Conservation (phyloP, 2,329 filamentous ascomycete species). For the Ophiostoma tasmaniense region DNA sequence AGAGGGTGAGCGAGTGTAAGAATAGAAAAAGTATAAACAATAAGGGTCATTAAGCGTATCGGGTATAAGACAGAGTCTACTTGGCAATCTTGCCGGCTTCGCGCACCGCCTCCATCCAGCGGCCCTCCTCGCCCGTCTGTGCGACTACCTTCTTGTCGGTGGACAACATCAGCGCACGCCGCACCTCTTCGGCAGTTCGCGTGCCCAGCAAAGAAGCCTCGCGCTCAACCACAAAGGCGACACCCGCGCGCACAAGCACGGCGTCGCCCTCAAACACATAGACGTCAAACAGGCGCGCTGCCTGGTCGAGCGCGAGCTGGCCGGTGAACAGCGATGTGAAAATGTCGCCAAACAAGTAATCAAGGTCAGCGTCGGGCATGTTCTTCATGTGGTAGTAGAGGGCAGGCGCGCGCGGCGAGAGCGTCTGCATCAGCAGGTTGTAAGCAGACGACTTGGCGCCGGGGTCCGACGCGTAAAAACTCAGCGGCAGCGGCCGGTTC, state of each 20-base stretch:
- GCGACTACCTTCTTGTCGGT: slow-evolving; percentile 30
- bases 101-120: slow-evolving; percentile 35
- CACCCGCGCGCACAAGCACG: slow-evolving; percentile 60
- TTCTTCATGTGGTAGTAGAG: slow-evolving; percentile 57
- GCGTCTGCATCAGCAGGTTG: slow-evolving; percentile 57
- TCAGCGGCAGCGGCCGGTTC: slow-evolving; percentile 65
- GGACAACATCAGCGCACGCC: slow-evolving; percentile 26
- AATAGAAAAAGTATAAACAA: background rate
- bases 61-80: slow-evolving; percentile 1
- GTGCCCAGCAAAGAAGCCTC: slow-evolving; percentile 45
- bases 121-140: slow-evolving; percentile 40
- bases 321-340: slow-evolving; percentile 58
- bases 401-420: slow-evolving; percentile 54
- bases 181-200: slow-evolving; percentile 37
- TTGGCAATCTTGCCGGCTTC: slow-evolving; percentile 31
- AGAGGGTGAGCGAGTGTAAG: background rate
- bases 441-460: slow-evolving; percentile 63
- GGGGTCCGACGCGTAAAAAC: slow-evolving; percentile 63
- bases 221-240: slow-evolving; percentile 52
- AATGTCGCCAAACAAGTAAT: slow-evolving; percentile 49
- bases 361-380: slow-evolving; percentile 28
- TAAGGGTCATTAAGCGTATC: slow-evolving; percentile 8
- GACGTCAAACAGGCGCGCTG: slow-evolving; percentile 68
- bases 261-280: slow-evolving; percentile 75
- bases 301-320: slow-evolving; percentile 58